A percentile compares a stretch with the other conserved stretches of the same genome.
Conservation (phyloP, 208 protist species). For the Acanthamoeba culbertsoni region DNA sequence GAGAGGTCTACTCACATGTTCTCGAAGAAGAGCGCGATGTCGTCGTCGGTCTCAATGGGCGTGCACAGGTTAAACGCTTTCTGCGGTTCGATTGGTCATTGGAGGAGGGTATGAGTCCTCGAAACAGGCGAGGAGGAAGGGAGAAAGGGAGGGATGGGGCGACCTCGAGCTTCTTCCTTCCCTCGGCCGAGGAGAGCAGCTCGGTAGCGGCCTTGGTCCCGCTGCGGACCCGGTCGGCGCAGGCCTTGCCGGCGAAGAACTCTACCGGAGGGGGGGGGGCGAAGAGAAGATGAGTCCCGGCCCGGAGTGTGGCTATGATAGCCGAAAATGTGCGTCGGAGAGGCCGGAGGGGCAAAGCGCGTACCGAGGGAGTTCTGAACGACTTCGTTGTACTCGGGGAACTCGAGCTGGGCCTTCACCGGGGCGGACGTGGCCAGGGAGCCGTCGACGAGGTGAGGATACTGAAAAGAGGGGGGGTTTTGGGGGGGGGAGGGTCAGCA, state of each 20-base stretch:
- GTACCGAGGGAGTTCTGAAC: slow-evolving; percentile 4
- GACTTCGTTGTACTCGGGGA: slow-evolving; percentile 31
- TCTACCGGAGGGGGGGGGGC: not conserved
- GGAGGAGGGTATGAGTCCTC: no score
- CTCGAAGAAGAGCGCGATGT: slow-evolving; percentile 38
- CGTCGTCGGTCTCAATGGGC: not conserved
- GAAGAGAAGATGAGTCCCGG: not conserved
- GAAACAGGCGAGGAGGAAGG: not conserved
- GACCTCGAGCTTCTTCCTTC: not conserved
- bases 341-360: not conserved
- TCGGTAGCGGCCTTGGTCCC: not conserved
- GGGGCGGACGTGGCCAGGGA: not conserved
- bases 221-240: not conserved
- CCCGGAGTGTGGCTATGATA: not conserved
- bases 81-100: no score
- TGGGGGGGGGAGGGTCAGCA: not conserved
- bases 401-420: slow-evolving; percentile 16
- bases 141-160: no score
- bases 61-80: slow-evolving; percentile 7
- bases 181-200: not conserved
- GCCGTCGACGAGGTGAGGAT: slow-evolving; percentile 7
- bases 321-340: not conserved
- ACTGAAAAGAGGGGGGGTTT: not conserved
- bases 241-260: not conserved
- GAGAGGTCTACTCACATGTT: not conserved